Base-by-base conservation (phyloP, 805 yeast genomes). In the Candida ulmi region DNA sequence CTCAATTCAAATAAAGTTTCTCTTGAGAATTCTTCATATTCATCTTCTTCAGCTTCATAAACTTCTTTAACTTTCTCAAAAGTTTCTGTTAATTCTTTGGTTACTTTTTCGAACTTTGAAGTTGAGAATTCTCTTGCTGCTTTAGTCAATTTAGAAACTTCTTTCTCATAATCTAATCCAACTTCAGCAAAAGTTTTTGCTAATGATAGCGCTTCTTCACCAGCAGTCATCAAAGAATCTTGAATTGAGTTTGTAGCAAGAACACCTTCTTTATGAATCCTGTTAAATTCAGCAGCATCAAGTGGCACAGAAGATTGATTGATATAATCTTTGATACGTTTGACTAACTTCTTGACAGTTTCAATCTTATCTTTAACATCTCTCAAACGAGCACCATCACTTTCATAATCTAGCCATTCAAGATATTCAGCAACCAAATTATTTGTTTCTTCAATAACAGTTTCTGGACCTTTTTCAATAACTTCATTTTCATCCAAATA, bases 341-440 rank as follows among this genome's bases (percentile, higher is more conserved):
- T 48, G 33, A 54, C 58, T 17, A 61, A 45, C 1, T 41, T 46
- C 8, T 57, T 46, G 3, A 66, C 44, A 11, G 42, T 44, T 1
- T 43, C 37, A 6, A 55, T 47, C 48, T 58, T 72, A 4, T 55
- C 52, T 17, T 60, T 56, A 19, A 78, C 57, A 2, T 64, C 72
- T 17, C 63, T 55, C 11, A 61, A 35, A 1, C 58, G 46, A 1
- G 84, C 73, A 17, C 63, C 66, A 39, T 74, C 83, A 28, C 86
- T 71, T 15, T 78, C 88, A 50, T 74, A 77, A 36, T 87, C 95
- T 29, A 88, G 63, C 95, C 95, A 87, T 43, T 83, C 91, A 34
- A 84, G 62, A 19, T 68, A 61, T 11, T 75, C 78, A 13, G 65
- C 41, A 5, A 82, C 74, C 6, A 64, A 45, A 0, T 50, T 41